Percentiles rank a stretch among this genome's conserved stretches.
These are phyloP conservation scores for Tolypocladium tropicale DNA, from an alignment of 2,329 filamentous ascomycete species.

Conservation along the genomic window DNA sequence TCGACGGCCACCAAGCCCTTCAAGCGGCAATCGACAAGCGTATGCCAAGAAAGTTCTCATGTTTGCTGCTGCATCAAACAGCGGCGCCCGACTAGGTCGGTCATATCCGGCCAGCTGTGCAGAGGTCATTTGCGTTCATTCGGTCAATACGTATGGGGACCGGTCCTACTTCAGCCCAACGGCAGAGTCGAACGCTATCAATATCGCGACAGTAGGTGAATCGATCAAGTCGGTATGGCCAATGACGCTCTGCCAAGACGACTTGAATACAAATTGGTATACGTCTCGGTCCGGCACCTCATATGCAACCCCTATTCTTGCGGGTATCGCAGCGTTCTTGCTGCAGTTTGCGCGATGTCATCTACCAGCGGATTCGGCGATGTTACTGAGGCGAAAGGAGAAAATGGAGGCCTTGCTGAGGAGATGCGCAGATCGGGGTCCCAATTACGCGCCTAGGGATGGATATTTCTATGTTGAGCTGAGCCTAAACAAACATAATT, in stretches of 20 bases:
- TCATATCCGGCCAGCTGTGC: slow-evolving; percentile 7
- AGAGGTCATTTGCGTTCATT: slow-evolving; percentile 8
- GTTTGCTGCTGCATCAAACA: slow-evolving; percentile 8
- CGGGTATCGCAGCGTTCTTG: slow-evolving; percentile 7
- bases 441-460: not conserved
- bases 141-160: slow-evolving; percentile 5
- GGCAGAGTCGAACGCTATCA: not conserved
- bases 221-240: slow-evolving; percentile 6
- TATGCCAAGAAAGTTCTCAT: slow-evolving; percentile 3
- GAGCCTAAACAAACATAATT: not conserved
- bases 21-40: slow-evolving; percentile 1
- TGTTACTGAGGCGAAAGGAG: not conserved
- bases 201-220: slow-evolving; percentile 6
- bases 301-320: slow-evolving; percentile 7
- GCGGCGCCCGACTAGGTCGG: slow-evolving; percentile 4
- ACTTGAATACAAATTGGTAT: not conserved
- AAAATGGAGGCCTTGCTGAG: not conserved
- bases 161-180: slow-evolving; percentile 7
- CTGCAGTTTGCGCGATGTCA: not conserved
- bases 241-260: not conserved
- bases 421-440: not conserved
- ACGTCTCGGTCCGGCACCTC: slow-evolving; percentile 5
- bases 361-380: not conserved
- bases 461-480: not conserved
- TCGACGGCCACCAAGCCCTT: not conserved